Evolutionary conservation across 2,329 filamentous ascomycete genomes (phyloP), one percentile per base, ranked within the genome.

Genomic region (Sporothrix pseudoabietina): DNA sequence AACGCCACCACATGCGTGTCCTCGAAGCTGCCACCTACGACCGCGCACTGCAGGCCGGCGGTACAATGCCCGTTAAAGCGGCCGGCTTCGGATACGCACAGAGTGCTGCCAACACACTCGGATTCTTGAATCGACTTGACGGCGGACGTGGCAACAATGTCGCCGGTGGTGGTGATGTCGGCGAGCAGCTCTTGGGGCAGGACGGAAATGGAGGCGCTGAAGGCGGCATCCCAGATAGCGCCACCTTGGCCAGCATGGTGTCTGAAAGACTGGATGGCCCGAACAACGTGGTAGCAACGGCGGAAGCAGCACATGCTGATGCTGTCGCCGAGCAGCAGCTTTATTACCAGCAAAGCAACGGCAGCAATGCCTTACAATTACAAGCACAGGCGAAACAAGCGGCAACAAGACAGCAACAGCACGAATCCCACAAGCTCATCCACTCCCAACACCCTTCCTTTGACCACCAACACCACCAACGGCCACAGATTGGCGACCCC

Each of bases 51-150:
- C 77, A 77, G 41, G 71, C 71, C 7, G 75, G 77, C 74, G 80
- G 82, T 72, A 80, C 78, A 71, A 78, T 86, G 52, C 81, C 83
- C 3, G 81, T 80, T 75, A 84, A 85, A 71, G 78, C 81, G 3
- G 84, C 82, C 49, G 82, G 86, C 71, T 86, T 87, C 80, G 88
- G 88, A 16, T 89, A 89, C 77, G 84, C 85, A 4, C 83, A 85
- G 69, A 83, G 83, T 26, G 82, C 82, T 3, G 80, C 83, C n/a
- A 87, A 85, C 57, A 88, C 87, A 0, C 81, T 90, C 69, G 85
- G 84, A 2, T 85, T 89, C 65, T 81, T 89, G 75, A 84, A 84
- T 75, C 86, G 84, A 76, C 87, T 89, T 52, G 86, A 89, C 77
- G 81, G 82, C 47, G 80, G 80, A 41, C 79, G 14, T 3, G 71